A percentile compares a stretch with the other conserved stretches of the same genome.
phyloP scores from a whole-genome alignment of 441 rosid genomes.

The Erodium texanum region DNA sequence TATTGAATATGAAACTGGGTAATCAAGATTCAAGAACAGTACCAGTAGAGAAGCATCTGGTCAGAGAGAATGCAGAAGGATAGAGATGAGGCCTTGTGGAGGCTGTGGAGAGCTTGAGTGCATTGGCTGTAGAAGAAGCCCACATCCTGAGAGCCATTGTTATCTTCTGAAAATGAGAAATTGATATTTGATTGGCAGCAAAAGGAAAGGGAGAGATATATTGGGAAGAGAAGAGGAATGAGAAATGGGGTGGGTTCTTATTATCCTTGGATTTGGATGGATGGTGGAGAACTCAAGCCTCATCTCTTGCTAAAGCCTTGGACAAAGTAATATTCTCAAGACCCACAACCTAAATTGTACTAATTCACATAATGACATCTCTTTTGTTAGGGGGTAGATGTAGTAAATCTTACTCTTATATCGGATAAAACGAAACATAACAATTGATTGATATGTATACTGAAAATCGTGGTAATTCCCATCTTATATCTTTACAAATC shows the following conservation, averaged over 20 bases:
- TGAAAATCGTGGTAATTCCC: no score
- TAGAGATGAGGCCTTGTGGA: conserved; percentile 36
- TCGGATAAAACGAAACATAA: no score
- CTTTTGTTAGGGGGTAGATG: no score
- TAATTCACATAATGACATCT: background rate
- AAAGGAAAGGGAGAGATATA: conserved; percentile 5
- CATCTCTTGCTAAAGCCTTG: conserved; percentile 34
- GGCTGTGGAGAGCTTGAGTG: conserved; percentile 56
- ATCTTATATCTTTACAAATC: no score
- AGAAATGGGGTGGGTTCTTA: conserved; percentile 14
- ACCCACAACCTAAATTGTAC: background rate
- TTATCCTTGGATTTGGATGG: conserved; percentile 46
- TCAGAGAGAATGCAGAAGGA: conserved; percentile 22
- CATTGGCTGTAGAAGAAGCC: conserved; percentile 94
- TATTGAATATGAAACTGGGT: background rate
- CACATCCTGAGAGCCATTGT: conserved; percentile 84
- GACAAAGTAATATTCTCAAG: background rate
- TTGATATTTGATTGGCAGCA: conserved; percentile 12
- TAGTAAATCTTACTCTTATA: no score
- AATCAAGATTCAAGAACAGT: background rate
- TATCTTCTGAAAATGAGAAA: background rate
- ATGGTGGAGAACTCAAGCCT: conserved; percentile 75
- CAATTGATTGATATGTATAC: no score
- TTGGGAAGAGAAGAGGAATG: conserved; percentile 16
- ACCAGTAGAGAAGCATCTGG: conserved; percentile 88